phyloP scores from a whole-genome alignment of 169 alveolate genomes.

The Plasmodium berghei region DNA sequence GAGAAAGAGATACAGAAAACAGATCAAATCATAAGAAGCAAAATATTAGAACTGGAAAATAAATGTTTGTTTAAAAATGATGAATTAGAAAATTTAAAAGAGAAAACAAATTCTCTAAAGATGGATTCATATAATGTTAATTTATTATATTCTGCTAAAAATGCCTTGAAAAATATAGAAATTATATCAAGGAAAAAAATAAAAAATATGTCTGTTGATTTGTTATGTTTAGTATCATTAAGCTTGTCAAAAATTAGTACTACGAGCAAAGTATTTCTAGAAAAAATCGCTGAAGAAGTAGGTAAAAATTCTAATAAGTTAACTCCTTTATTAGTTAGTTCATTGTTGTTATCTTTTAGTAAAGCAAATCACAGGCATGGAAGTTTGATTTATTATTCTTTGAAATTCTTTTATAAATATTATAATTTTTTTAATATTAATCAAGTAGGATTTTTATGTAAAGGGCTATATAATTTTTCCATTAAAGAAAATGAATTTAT shows the following conservation, averaged over 20 bases:
- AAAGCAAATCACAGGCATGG: conserved; percentile 84
- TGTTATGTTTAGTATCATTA: conserved; percentile 64
- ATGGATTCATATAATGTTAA: conserved; percentile 33
- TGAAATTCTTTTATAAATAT: conserved; percentile 74
- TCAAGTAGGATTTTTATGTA: conserved; percentile 67
- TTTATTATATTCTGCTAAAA: conserved; percentile 51
- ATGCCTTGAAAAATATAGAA: conserved; percentile 49
- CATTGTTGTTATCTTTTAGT: conserved; percentile 80
- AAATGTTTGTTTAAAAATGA: conserved; percentile 10
- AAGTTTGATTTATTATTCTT: conserved; percentile 81
- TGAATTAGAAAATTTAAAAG: conserved; percentile 48
- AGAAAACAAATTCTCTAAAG: conserved; percentile 29
- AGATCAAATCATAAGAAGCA: neutral
- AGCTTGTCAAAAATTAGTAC: conserved; percentile 39
- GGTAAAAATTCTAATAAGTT: conserved; percentile 81
- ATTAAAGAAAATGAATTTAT: conserved; percentile 68
- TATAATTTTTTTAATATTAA: conserved; percentile 53
- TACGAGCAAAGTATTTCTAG: conserved; percentile 56
- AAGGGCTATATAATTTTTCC: conserved; percentile 43
- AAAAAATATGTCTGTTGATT: conserved; percentile 58
- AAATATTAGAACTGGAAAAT: conserved; percentile 20
- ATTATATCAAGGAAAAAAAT: conserved; percentile 40
- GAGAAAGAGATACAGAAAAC: neutral
- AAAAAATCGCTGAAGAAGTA: conserved; percentile 82
- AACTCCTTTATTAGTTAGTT: conserved; percentile 82